Base-by-base conservation (phyloP, 2,329 filamentous ascomycete species). In the Microcera coccophila region DNA sequence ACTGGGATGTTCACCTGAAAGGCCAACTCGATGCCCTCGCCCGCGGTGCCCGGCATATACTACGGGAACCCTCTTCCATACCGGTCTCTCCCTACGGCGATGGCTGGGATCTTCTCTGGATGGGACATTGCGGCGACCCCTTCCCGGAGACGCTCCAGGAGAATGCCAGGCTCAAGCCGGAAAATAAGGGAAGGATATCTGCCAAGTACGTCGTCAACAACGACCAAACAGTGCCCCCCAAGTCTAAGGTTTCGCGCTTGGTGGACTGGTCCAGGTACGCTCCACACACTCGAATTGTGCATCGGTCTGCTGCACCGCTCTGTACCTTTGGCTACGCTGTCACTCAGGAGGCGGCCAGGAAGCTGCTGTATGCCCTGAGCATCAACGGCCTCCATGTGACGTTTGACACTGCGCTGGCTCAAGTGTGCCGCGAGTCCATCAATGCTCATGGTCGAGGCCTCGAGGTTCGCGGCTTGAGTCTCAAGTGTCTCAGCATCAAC, bases 71-170 rank as follows among this genome's bases (percentile, higher is more conserved):
- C 2, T 29, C 42, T 32, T 29, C 31, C 38, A 33, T 21, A 2
- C 43, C 49, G 7, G 22, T 45, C 10, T 70, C 69, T 1, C 69
- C 73, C 1, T 73, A 75, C 44, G 71, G 74, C 11, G 67, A 70
- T 40, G 57, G 68, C 41, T 77, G 73, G 74, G 73, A 77, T 42
- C 43, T 76, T 7, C 62, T 76, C 4, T 76, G 72, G 72, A 57
- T 74, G 2, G 74, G 74, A 11, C 70, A 73, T 45, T 53, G 75
- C 69, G 43, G 68, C 64, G 16, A 63, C 57, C 54, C 50, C 48
- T 39, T 63, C 59, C 44, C 60, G 49, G 33, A 57, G 42, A 37
- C 52, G 20, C 47, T 60, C 11, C 48, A 55, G 14, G 52, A 57
- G 36, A 48, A 60, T 38, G 31, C 12, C 17, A n/a, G 44, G 44